Evolutionary conservation across 2,329 filamentous ascomycete species (phyloP).

Genomic region (Verticillium nonalfalfae): DNA sequence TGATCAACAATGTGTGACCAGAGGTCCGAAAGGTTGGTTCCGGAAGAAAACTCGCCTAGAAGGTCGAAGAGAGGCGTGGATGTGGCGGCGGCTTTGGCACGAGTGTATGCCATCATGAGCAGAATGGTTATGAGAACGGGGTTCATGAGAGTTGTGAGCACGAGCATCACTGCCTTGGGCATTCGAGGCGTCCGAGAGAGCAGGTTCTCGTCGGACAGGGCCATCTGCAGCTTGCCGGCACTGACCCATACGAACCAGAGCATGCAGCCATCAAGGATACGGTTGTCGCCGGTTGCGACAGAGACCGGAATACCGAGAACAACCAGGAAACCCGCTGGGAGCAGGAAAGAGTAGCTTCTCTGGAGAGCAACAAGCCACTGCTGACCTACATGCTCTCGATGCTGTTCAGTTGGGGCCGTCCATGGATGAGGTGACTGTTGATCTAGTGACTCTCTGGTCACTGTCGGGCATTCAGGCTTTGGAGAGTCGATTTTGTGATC

Average conservation of each 20-base stretch:
- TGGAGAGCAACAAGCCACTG: neutral
- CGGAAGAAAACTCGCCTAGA: conserved; percentile 23
- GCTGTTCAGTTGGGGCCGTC: neutral
- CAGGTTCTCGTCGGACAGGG: conserved; percentile 19
- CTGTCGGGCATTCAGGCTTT: conserved; percentile 5
- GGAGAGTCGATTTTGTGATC: neutral
- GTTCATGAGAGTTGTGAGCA: conserved; percentile 33
- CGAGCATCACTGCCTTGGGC: neutral
- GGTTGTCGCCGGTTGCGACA: conserved; percentile 20
- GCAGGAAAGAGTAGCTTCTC: conserved; percentile 19
- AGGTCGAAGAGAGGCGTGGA: conserved; percentile 21
- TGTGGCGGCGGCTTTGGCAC: conserved; percentile 27
- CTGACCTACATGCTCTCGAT: neutral
- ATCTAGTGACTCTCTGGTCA: neutral
- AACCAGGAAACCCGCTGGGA: conserved; percentile 23
- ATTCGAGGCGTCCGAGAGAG: neutral
- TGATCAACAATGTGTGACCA: conserved; percentile 19
- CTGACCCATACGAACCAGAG: conserved; percentile 44
- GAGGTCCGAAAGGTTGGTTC: conserved; percentile 25
- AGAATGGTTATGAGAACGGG: conserved; percentile 41
- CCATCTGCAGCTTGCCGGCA: conserved; percentile 28
- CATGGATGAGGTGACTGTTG: neutral
- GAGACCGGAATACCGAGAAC: conserved; percentile 35
- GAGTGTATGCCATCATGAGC: conserved; percentile 34
- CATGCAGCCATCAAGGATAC: conserved; percentile 37